Percentiles rank a stretch among this genome's conserved stretches.
Conservation (phyloP, 805 yeast species). For the Kodamaea fukazawae region DNA sequence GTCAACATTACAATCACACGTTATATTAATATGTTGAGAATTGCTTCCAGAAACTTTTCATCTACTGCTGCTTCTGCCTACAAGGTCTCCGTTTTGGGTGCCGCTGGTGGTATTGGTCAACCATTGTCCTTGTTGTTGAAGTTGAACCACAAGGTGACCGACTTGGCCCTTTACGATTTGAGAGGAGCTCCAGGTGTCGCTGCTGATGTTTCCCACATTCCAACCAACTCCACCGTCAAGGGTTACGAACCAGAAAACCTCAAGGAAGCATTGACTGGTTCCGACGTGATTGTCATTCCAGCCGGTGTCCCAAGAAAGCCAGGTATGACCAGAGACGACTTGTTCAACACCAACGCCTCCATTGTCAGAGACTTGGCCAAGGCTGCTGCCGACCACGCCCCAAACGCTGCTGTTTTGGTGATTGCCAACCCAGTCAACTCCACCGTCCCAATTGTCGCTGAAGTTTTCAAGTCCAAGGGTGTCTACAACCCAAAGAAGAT, state of each 20-base stretch:
- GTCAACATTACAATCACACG: constrained; percentile 3
- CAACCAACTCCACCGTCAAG: constrained; percentile 83
- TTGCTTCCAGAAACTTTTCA: constrained; percentile 64
- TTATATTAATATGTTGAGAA: constrained; percentile 47
- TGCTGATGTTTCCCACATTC: constrained; percentile 90
- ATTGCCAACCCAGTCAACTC: constrained; percentile 97
- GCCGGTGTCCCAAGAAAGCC: constrained; percentile 99
- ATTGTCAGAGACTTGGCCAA: constrained; percentile 91
- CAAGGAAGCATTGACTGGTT: constrained; percentile 65
- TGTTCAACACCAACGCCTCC: constrained; percentile 93
- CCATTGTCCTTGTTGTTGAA: constrained; percentile 81
- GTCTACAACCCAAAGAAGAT: constrained; percentile 88
- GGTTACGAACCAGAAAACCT: constrained; percentile 86
- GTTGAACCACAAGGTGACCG: constrained; percentile 83
- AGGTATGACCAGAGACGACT: constrained; percentile 97
- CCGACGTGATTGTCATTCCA: constrained; percentile 89
- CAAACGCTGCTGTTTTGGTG: constrained; percentile 77
- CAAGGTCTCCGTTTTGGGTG: constrained; percentile 76
- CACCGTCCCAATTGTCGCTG: constrained; percentile 94
- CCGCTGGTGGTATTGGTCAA: constrained; percentile 93
- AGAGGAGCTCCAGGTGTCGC: constrained; percentile 96
- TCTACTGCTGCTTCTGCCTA: constrained; percentile 64
- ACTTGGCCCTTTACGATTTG: constrained; percentile 82
- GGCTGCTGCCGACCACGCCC: constrained; percentile 77
- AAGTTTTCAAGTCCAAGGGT: constrained; percentile 80